Base-by-base conservation (phyloP, 2,329 filamentous ascomycete species). In the Clonostachys rosea region DNA sequence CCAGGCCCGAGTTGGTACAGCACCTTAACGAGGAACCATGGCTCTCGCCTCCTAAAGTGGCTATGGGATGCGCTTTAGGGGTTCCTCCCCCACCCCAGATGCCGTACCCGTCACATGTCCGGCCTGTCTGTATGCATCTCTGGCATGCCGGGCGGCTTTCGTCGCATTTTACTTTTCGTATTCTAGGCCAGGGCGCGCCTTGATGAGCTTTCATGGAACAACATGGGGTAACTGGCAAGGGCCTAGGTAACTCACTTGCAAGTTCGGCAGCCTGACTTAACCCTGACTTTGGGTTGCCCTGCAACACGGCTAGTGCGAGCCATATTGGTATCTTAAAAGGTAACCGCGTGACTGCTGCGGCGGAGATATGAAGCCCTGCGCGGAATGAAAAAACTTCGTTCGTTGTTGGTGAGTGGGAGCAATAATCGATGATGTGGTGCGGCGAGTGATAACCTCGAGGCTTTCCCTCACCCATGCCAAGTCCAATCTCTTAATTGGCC, bases 101-200 rank as follows among this genome's bases (percentile, higher is more conserved):
- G 34, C 52, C 54, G 39, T 81, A 63, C 16, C 60, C 59, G 16
- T 50, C 55, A 45, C 60, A 63, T 33, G 43, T 42, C 17, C 59
- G 52, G 42, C 57, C 56, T 6, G 56, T 57, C 5, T 50, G 51
- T 18, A 46, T 46, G 45, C 63, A 65, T 34, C 61, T 53, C 7
- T 48, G 45, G 41, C 63, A 65, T 1, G 52, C 41, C 3, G 62
- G 62, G 20, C 54, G 52, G 5, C 48, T 53, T 50, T 65, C 63
- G 34, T 65, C 63, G 20, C 63, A 65, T 47, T 64, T 65, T 41
- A 65, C 54, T 42, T 55, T 58, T 17, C 62, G 56, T 33, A 53
- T 52, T 43, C 61, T 61, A 45, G 10, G 2, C 20, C 12, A 34
- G 33, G 34, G 30, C 42, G 11, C 24, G 34, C 3, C 37, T 5